A percentile compares a stretch with the other conserved stretches of the same genome.
Conservation (phyloP, 225 moss, liverwort and hornwort species). For the Pleurozium schreberi region DNA sequence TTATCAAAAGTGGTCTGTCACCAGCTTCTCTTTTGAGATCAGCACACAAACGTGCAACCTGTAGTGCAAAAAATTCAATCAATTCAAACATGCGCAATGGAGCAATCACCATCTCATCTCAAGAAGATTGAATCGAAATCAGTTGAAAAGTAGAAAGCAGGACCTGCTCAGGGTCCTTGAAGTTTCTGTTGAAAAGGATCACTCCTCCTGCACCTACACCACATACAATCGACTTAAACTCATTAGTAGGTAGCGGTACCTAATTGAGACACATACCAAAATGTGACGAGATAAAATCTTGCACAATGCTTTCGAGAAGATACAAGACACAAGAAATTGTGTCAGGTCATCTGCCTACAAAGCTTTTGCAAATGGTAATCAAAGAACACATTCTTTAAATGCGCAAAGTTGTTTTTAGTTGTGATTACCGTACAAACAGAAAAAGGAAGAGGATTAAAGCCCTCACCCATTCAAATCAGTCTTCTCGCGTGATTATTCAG, state of each 20-base stretch:
- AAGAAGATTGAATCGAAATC: background rate
- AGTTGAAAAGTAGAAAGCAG: background rate
- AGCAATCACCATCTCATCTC: background rate
- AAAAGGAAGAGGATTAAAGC: background rate
- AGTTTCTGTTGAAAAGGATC: slow-evolving; percentile 55
- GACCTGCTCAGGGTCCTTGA: slow-evolving; percentile 65
- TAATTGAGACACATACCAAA: background rate
- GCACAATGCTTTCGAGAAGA: background rate
- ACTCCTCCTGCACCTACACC: slow-evolving; percentile 67
- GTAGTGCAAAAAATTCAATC: background rate
- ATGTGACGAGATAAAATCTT: background rate
- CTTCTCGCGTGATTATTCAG: slow-evolving; percentile 50
- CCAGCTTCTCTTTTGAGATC: slow-evolving; percentile 58
- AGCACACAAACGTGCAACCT: slow-evolving; percentile 49
- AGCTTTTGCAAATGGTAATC: background rate
- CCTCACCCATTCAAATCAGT: slow-evolving; percentile 50
- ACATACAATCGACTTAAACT: background rate
- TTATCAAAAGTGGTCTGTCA: slow-evolving; percentile 40
- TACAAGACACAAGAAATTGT: background rate
- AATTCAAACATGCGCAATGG: background rate
- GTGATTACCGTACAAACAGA: background rate
- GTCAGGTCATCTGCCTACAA: background rate
- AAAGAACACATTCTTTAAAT: background rate
- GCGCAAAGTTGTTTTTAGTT: background rate
- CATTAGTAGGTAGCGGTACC: background rate